These are phyloP conservation scores for Anethum foeniculum DNA, from an alignment of 140 eudicot genomes.

Conservation along the genomic window DNA sequence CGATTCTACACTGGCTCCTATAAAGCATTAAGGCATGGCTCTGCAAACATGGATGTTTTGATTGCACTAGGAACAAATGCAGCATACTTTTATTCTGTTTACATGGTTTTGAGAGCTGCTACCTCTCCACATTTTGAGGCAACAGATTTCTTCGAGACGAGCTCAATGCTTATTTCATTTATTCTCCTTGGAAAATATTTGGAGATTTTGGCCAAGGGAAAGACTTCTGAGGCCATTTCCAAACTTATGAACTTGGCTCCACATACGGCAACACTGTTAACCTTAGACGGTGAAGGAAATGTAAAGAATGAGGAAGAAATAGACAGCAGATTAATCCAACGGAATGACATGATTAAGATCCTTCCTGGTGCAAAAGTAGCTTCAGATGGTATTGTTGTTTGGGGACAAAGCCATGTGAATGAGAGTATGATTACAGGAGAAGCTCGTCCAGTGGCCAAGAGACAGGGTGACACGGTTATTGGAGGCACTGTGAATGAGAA, in stretches of 20 bases:
- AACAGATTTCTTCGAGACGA: conserved; percentile 86
- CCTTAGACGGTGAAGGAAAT: conserved; percentile 52
- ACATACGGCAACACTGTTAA: conserved; percentile 61
- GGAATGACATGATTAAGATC: conserved; percentile 67
- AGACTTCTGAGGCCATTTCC: conserved; percentile 93
- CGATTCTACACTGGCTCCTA: conserved; percentile 81
- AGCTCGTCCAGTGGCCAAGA: conserved; percentile 78
- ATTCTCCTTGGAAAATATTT: conserved; percentile 84
- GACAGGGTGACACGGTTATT: conserved; percentile 74
- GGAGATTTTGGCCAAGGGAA: conserved; percentile 90
- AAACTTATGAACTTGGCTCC: conserved; percentile 96
- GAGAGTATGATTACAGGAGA: conserved; percentile 99
- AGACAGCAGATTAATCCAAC: conserved; percentile 76
- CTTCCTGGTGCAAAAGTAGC: conserved; percentile 93
- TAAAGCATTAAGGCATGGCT: conserved; percentile 66
- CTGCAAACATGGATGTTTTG: conserved; percentile 96
- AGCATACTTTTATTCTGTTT: conserved; percentile 90
- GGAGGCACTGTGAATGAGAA: conserved; percentile 97
- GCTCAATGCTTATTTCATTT: conserved; percentile 91
- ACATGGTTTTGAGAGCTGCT: conserved; percentile 77
- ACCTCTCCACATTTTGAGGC: conserved; percentile 61
- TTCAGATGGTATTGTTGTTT: conserved; percentile 73
- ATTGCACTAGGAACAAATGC: conserved; percentile 94
- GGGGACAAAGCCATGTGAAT: conserved; percentile 96
- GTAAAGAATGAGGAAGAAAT: conserved; percentile 63